phyloP scores from a whole-genome alignment of 192 early-diverging fungal species.

The Ambispora gerdemannii region DNA sequence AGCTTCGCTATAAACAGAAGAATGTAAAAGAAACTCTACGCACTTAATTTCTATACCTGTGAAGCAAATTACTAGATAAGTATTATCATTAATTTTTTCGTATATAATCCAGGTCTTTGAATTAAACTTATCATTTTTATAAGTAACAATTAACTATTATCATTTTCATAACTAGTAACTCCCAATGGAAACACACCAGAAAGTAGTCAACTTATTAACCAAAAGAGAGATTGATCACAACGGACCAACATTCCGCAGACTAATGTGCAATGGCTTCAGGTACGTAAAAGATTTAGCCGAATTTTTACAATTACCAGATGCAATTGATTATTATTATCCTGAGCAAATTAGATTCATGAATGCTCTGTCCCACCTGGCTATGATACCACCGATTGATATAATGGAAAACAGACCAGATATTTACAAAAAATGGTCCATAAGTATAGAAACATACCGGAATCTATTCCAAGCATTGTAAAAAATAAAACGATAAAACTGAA shows the following conservation, averaged over 20 bases:
- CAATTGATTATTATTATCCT: constrained; percentile 1
- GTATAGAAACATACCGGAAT: constrained; percentile 21
- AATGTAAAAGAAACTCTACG: neutral
- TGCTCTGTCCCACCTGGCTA: constrained; percentile 8
- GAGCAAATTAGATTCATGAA: constrained; percentile 5
- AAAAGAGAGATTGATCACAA: constrained; percentile 9
- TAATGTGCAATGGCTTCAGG: constrained; percentile 13
- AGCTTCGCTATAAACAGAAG: constrained; percentile 24
- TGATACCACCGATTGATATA: neutral
- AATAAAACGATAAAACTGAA: no score
- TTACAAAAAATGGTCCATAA: constrained; percentile 17
- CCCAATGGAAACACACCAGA: neutral
- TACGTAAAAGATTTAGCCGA: constrained; percentile 16
- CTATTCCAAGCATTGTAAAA: constrained; percentile 12
- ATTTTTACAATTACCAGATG: neutral
- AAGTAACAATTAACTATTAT: constrained; percentile 5
- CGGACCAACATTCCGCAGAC: constrained; percentile 12
- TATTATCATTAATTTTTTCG: constrained; percentile 19
- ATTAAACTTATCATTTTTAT: constrained; percentile 1
- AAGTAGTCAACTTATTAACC: constrained; percentile 12
- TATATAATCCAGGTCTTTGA: constrained; percentile 4
- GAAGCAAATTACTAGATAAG: constrained; percentile 17
- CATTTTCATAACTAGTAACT: constrained; percentile 18
- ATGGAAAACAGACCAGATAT: constrained; percentile 19
- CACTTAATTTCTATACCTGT: neutral